Percentiles rank a stretch among this genome's conserved stretches.
These are phyloP conservation scores for Rhododendron mucronatum DNA, from an alignment of 148 eudicot species.

Conservation along the genomic window DNA sequence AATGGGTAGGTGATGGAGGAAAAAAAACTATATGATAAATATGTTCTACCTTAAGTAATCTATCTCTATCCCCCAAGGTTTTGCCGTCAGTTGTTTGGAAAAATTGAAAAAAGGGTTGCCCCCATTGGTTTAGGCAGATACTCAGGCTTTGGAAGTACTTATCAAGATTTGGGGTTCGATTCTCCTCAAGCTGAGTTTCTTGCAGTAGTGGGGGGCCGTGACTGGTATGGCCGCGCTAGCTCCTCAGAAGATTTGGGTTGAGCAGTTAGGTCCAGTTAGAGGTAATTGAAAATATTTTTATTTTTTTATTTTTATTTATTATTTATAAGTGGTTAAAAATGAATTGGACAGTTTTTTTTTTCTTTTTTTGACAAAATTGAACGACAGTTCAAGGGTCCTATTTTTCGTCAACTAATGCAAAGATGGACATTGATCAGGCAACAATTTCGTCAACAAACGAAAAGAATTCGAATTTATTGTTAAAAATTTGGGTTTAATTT, in stretches of 20 bases:
- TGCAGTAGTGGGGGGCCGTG: too few species aligned
- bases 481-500: not conserved
- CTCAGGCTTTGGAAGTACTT: too few species aligned
- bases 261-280: too few species aligned
- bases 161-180: too few species aligned
- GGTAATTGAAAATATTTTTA: too few species aligned
- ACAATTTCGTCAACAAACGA: not conserved
- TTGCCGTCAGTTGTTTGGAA: not conserved
- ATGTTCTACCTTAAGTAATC: not conserved
- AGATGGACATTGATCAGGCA: not conserved
- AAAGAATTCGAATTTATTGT: not conserved
- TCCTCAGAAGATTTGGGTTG: too few species aligned
- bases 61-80: not conserved
- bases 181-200: too few species aligned
- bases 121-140: too few species aligned
- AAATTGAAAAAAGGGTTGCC: too few species aligned
- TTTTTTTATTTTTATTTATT: too few species aligned
- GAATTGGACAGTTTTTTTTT: not conserved
- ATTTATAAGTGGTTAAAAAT: too few species aligned
- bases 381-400: not conserved
- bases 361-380: not conserved
- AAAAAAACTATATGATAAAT: not conserved
- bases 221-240: too few species aligned
- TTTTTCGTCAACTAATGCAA: not conserved
- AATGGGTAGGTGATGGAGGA: not conserved